Evolutionary conservation across 1,139 yeast genomes (phyloP).

Genomic region (Lodderomyces margitis): DNA sequence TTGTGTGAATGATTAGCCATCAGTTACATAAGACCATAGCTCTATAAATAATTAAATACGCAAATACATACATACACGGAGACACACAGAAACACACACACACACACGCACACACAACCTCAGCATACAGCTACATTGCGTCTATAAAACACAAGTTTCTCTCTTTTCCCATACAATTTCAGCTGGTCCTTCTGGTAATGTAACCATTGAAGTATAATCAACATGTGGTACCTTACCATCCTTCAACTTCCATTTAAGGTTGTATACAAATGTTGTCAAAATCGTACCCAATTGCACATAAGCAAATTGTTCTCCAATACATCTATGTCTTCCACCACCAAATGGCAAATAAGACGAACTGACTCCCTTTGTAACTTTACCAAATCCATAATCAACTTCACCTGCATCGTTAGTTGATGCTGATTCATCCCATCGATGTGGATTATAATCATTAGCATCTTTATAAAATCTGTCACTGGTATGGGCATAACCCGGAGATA

Average conservation of each 20-base stretch:
- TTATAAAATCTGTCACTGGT: conserved; percentile 77
- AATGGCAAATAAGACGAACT: conserved; percentile 94
- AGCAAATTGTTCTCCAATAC: conserved; percentile 99
- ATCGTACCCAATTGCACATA: conserved; percentile 89
- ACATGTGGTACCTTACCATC: conserved; percentile 65
- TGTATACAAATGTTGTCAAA: conserved; percentile 71
- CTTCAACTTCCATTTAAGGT: conserved; percentile 72
- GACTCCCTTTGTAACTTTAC: conserved; percentile 94
- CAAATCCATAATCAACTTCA: conserved; percentile 90
- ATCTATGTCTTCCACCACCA: conserved; percentile 99
- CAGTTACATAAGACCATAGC: background rate
- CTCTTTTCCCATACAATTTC: conserved; percentile 74
- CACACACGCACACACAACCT: background rate
- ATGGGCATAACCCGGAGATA: conserved; percentile 91
- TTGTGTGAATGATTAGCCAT: background rate
- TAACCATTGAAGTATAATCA: conserved; percentile 92
- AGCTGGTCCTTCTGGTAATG: conserved; percentile 82
- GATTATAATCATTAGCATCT: conserved; percentile 65
- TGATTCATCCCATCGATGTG: conserved; percentile 80
- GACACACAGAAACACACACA: background rate
- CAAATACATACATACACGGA: background rate
- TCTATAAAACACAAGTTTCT: conserved; percentile 12
- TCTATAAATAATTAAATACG: background rate
- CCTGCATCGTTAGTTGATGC: conserved; percentile 33
- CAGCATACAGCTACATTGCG: no score